Percentiles rank a stretch among this genome's conserved stretches.
Evolutionary conservation across 352 stramenopile genomes (phyloP).

Genomic region (Halophytophthora batemanensis): DNA sequence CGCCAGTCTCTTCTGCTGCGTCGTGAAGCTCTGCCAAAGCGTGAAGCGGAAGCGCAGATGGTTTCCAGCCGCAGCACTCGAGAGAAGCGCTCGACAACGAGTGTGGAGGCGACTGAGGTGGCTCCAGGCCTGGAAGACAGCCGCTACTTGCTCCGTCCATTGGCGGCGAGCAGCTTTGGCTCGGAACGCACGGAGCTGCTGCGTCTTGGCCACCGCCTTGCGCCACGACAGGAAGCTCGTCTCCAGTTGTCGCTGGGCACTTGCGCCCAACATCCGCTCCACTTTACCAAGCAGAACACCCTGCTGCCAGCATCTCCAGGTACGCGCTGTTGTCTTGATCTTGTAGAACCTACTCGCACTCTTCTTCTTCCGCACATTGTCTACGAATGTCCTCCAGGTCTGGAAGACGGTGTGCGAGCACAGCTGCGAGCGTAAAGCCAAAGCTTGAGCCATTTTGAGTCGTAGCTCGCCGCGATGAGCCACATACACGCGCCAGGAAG

Average conservation of each 20-base stretch:
- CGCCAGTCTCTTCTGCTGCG: conserved; percentile 17
- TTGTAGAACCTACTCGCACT: conserved; percentile 14
- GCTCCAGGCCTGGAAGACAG: conserved; percentile 33
- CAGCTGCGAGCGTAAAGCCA: conserved; percentile 30
- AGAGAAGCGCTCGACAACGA: conserved; percentile 35
- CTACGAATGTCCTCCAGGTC: conserved; percentile 22
- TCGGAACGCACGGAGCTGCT: conserved; percentile 23
- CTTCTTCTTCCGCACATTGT: conserved; percentile 10
- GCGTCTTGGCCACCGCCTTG: conserved; percentile 21
- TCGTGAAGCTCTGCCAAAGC: conserved; percentile 46
- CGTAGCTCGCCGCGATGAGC: conserved; percentile 15
- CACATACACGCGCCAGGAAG: conserved; percentile 28
- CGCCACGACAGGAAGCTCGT: conserved; percentile 41
- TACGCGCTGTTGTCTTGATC: conserved; percentile 3
- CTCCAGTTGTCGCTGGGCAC: conserved; percentile 22
- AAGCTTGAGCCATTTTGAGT: conserved; percentile 16
- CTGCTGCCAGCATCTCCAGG: conserved; percentile 33
- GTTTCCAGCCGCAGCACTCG: conserved; percentile 28
- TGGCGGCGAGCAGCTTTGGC: conserved; percentile 8
- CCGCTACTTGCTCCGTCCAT: conserved; percentile 5
- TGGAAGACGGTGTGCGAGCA: conserved; percentile 28
- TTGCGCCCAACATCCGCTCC: conserved; percentile 42
- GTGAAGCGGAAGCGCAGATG: conserved; percentile 48
- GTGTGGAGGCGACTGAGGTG: conserved; percentile 23
- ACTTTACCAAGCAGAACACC: conserved; percentile 48